Evolutionary conservation across 495 filamentous ascomycete species (phyloP).

Genomic region (Viridothelium virens): DNA sequence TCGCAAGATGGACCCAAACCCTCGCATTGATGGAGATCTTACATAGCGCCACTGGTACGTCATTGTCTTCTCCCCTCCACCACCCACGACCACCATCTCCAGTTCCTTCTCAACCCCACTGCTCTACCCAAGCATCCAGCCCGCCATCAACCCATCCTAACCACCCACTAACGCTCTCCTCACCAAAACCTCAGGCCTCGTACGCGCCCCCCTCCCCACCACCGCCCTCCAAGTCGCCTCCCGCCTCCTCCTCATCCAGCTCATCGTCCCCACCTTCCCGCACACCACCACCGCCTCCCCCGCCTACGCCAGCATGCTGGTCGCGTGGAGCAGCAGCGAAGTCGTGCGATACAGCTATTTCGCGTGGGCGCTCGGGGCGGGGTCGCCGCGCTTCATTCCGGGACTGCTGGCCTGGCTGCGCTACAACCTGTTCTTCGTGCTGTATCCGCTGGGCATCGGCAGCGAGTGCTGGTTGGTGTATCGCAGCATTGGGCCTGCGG

Average conservation of each 20-base stretch:
- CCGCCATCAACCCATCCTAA: neutral
- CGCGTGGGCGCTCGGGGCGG: constrained; percentile 52
- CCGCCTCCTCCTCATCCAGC: constrained; percentile 80
- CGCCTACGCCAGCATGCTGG: constrained; percentile 62
- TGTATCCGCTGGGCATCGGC: constrained; percentile 84
- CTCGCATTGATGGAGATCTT: constrained; percentile 73
- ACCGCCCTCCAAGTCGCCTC: constrained; percentile 82
- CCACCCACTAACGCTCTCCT: no score
- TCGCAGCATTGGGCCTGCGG: constrained; percentile 53
- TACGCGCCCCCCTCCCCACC: constrained; percentile 75
- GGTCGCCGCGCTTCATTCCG: constrained; percentile 45
- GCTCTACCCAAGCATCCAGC: neutral
- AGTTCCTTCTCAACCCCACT: neutral
- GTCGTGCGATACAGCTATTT: constrained; percentile 86
- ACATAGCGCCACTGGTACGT: constrained; percentile 62
- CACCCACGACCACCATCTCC: no score
- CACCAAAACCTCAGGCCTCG: constrained; percentile 48
- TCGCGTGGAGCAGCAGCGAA: constrained; percentile 81
- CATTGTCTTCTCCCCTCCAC: neutral
- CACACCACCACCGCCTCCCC: constrained; percentile 39
- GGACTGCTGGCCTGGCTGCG: constrained; percentile 74
- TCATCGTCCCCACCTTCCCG: constrained; percentile 59
- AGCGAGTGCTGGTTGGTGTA: constrained; percentile 78
- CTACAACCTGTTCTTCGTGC: constrained; percentile 86
- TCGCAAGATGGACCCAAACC: constrained; percentile 72